Percentiles rank a stretch among this genome's conserved stretches.
These are phyloP conservation scores for Cyanidiococcus yangmingshanensis DNA, from an alignment of 23 red algal species.

Conservation along the genomic window DNA sequence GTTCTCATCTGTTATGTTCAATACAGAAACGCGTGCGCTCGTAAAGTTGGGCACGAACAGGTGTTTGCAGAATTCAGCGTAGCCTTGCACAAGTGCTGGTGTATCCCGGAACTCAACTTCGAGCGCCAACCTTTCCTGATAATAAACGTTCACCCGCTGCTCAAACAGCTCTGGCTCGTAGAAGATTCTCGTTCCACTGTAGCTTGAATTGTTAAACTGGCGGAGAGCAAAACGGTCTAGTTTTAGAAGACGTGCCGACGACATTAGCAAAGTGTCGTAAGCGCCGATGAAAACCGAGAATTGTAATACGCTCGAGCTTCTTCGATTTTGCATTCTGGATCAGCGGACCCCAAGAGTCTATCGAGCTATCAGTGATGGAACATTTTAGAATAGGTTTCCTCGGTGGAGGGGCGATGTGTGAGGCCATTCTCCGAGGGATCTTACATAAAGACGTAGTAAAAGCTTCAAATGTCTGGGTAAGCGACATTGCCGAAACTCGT, in stretches of 20 bases:
- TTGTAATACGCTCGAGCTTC: too few species aligned
- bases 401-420: slow-evolving; percentile 94
- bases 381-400: slow-evolving; percentile 58
- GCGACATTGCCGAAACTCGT: slow-evolving; percentile 19
- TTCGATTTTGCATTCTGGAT: too few species aligned
- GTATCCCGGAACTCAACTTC: slow-evolving; percentile 29
- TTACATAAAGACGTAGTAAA: slow-evolving; percentile 40
- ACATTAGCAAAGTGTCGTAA: too few species aligned
- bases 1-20: slow-evolving; percentile 60
- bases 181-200: slow-evolving; percentile 62
- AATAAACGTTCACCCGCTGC: slow-evolving; percentile 31
- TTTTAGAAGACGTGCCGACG: slow-evolving; percentile 5
- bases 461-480: slow-evolving; percentile 33
- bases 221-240: slow-evolving; percentile 56
- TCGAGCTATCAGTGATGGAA: too few species aligned
- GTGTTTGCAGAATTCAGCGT: slow-evolving; percentile 92
- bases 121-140: slow-evolving; percentile 22
- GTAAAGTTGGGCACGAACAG: slow-evolving; percentile 73
- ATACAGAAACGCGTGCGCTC: slow-evolving; percentile 25
- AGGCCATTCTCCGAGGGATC: slow-evolving; percentile 71
- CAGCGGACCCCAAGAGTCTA: too few species aligned
- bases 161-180: slow-evolving; percentile 38
- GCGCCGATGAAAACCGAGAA: too few species aligned
- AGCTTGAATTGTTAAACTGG: slow-evolving; percentile 56
- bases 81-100: slow-evolving; percentile 69